Percentiles rank a stretch among this genome's conserved stretches.
Evolutionary conservation across 2,329 filamentous ascomycete genomes (phyloP).

Genomic region (Curvularia lunata): DNA sequence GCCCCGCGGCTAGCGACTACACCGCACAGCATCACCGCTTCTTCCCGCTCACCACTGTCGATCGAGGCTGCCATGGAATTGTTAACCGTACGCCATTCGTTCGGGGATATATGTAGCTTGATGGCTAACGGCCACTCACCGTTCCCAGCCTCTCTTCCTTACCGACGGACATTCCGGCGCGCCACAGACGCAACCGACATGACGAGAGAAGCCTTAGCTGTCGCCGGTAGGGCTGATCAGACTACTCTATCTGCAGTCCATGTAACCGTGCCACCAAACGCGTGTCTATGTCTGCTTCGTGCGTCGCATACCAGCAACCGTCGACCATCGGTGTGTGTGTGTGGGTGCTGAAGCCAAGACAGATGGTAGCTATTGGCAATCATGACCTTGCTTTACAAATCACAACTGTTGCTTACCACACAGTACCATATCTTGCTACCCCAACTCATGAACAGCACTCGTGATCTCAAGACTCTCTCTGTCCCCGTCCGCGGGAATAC

Average conservation of each 20-base stretch:
- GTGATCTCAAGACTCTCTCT: not conserved
- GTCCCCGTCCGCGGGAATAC: not conserved
- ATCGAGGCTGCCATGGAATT: not conserved
- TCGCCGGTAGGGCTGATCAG: conserved; percentile 2
- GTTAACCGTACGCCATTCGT: not conserved
- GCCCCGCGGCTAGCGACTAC: not conserved
- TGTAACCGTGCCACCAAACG: not conserved
- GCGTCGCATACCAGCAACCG: not conserved
- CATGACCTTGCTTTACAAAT: not conserved
- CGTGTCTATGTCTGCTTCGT: not conserved
- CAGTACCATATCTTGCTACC: too few species aligned
- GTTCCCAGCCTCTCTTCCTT: not conserved
- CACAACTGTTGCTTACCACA: not conserved
- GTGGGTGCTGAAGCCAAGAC: not conserved
- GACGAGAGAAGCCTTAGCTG: not conserved
- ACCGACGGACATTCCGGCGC: not conserved
- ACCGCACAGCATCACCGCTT: conserved; percentile 1
- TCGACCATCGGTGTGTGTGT: not conserved
- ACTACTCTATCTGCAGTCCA: not conserved
- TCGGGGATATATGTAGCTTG: not conserved
- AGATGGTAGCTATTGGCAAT: not conserved
- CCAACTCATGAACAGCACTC: not conserved
- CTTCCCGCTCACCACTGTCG: not conserved
- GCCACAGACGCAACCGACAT: not conserved
- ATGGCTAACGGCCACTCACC: not conserved